Percentiles rank a stretch among this genome's conserved stretches.
Conservation (phyloP, 2,329 filamentous ascomycete species). For the Alternaria triticimaculans region DNA sequence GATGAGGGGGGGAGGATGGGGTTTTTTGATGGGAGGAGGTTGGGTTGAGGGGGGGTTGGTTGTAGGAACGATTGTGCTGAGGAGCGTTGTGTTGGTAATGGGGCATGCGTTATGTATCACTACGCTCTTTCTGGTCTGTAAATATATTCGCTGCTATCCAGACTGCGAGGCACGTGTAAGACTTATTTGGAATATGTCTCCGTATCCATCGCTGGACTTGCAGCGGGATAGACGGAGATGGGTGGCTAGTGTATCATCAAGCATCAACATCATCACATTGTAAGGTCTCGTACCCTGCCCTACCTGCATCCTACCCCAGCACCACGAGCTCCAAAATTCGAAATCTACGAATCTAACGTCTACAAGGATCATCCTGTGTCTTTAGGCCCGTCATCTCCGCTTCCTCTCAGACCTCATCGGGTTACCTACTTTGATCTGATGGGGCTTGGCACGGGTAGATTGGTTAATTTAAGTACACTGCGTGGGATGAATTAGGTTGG, state of each 20-base stretch:
- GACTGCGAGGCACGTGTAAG: neutral
- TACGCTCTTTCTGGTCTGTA: too few species aligned
- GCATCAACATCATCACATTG: too few species aligned
- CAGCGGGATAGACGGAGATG: neutral
- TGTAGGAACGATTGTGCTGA: too few species aligned
- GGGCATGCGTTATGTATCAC: neutral
- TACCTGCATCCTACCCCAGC: too few species aligned
- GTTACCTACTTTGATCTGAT: neutral
- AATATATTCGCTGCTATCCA: too few species aligned
- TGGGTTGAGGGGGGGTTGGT: neutral
- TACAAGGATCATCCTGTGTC: neutral
- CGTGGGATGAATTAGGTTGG: neutral
- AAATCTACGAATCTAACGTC: too few species aligned
- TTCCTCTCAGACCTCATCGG: too few species aligned
- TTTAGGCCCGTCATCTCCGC: neutral
- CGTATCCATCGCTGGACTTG: neutral
- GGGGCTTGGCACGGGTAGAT: neutral
- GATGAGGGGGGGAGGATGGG: neutral
- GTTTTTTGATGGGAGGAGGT: constrained; percentile 5
- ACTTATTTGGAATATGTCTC: neutral
- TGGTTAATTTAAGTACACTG: neutral
- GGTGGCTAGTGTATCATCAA: neutral
- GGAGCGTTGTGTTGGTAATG: neutral
- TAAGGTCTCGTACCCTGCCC: too few species aligned
- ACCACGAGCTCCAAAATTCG: too few species aligned